These are phyloP conservation scores for Kwoniella botswanensis DNA, from an alignment of 768 basidiomycete species.

Conservation along the genomic window DNA sequence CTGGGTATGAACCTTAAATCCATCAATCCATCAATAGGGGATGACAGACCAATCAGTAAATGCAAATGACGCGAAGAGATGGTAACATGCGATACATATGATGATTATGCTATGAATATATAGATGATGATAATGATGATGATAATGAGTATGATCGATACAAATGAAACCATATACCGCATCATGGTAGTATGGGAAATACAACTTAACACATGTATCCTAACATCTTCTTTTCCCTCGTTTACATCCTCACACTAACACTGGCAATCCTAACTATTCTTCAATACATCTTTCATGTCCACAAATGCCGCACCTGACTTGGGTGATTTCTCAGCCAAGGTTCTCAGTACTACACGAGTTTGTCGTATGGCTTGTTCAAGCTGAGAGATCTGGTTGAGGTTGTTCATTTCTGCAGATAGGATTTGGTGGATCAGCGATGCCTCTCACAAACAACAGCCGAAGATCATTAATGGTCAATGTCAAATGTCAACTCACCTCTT, in stretches of 20 bases:
- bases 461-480: too few relatives aligned
- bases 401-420: not conserved
- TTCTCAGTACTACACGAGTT: conserved; percentile 16
- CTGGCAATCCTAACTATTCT: not conserved
- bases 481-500: not conserved
- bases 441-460: too few relatives aligned
- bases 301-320: conserved; percentile 29
- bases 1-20: not conserved
- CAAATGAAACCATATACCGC: too few relatives aligned
- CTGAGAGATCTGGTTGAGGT: conserved; percentile 17
- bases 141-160: not conserved
- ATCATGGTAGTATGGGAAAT: not conserved
- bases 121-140: not conserved
- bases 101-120: not conserved
- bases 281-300: conserved; percentile 7
- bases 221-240: not conserved
- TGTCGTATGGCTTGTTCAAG: conserved; percentile 30
- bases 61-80: too few relatives aligned
- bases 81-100: not conserved
- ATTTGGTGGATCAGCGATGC: too few relatives aligned
- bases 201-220: not conserved
- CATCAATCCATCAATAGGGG: too few relatives aligned
- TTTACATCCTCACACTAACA: not conserved
- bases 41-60: too few relatives aligned
- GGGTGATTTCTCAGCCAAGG: conserved; percentile 9